Evolutionary conservation across 768 basidiomycete species (phyloP), one percentile per base, ranked within the genome.

Genomic region (Suillus subaureus): DNA sequence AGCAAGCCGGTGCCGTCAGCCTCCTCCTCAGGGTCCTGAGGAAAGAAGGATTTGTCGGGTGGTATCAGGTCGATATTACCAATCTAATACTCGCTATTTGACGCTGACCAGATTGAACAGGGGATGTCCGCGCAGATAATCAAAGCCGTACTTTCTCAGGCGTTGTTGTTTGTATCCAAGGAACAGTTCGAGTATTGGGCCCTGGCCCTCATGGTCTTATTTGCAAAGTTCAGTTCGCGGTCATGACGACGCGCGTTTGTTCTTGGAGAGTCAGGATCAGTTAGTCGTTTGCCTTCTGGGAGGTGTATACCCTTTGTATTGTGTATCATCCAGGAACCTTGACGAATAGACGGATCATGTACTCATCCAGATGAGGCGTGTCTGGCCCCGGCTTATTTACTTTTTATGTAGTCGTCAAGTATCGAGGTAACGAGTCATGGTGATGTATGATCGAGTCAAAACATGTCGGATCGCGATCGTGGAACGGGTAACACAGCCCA

Each of bases 71-170:
- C 51, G 57, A 23, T 42, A 42, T 62, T 60, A 61, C 40, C 63
- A n/a, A 51, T 51, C 16, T 49, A 16, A 28, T 37, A 18, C 9
- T 56, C 18, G 40, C n/a, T n/a, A 54, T 16, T 62, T 31, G 64
- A 64, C n/a, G 49, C 13, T 54, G 37, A 47, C 45, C 49, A 43
- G 60, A 31, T 42, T 62, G 57, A 66, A 56, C 77, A 96, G 91
- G 97, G 97, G 13, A 96, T 99, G 92, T 84, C 91, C 69, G 96
- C 97, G 0, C 97, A 99, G 77, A 96, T 99, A 64, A 84, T 88
- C 61, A 99, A 99, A 77, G 97, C 97, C 0, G 96, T 98, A 15
- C 79, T 99, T 16, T 93, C 94, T 9, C 97, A 99, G 77, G 97
- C 96, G 2, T 83, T 99, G 68, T 79, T 99, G 62, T 99, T 99